Base-by-base conservation (phyloP, 495 filamentous ascomycete species). In the Sphaerosporella brunnea region DNA sequence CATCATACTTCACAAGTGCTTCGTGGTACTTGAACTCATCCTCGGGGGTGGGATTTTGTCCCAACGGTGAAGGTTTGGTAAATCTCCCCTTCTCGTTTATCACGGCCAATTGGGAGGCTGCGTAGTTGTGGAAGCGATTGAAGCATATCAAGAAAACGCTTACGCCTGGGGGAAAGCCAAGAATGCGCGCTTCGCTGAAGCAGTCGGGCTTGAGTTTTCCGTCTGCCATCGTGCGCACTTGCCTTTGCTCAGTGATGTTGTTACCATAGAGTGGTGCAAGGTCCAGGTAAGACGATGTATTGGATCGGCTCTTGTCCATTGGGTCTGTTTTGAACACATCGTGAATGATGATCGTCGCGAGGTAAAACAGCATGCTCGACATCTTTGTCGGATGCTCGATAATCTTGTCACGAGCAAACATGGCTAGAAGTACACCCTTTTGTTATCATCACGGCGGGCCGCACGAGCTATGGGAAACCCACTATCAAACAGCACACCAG, bases 281-380 rank as follows among this genome's bases (percentile, higher is more conserved):
- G 46, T 77, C 73, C 3, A 77, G 65, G 43, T 77, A 77, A 0
- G 69, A 72, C 15, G 73, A 75, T 0, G 68, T 71, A 9, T 70
- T 54, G 5, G 59, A 68, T 23, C 66, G 70, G 18, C 59, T 63
- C n/a, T 50, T 53, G 46, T 76, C 61, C 0, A 32, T 19, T 24
- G 60, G 62, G 46, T 66, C 62, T 5, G 72, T 73, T 8, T 62
- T 61, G 65, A 75, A 75, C 8, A 69, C 56, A 43, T 74, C 80
- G 52, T 93, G 85, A 51, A 85, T 92, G 52, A 93, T 88, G 48
- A 93, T 82, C 9, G 78, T 79, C 3, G 84, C 84, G 62, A 86
- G 73, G 51, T 94, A 86, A 66, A 87, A 90, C 7, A 93, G 65
- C 38, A 92, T 69, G 53, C 80, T 86, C 0, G 86, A 93, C 19